These are phyloP conservation scores for Primulina tabacum DNA, from an alignment of 257 asterid genomes.

Conservation along the genomic window DNA sequence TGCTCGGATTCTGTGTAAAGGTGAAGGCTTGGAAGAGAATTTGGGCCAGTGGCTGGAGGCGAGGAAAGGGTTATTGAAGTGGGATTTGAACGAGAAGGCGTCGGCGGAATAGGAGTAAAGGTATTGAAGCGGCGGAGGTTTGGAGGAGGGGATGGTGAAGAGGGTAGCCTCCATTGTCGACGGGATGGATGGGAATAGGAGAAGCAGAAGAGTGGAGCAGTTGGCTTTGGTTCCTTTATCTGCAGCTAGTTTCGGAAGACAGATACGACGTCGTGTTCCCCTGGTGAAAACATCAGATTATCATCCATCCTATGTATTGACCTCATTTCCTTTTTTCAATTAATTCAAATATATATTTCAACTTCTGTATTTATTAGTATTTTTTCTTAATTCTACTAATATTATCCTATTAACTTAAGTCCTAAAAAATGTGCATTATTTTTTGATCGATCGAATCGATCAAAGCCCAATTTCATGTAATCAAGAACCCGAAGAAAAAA, in stretches of 20 bases:
- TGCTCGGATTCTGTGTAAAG: constrained; percentile 46
- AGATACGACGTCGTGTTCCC: background rate
- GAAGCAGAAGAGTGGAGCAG: constrained; percentile 18
- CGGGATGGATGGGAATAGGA: constrained; percentile 15
- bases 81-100: constrained; percentile 60
- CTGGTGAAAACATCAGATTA: background rate
- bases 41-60: constrained; percentile 32
- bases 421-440: no score
- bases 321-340: no score
- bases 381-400: no score
- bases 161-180: constrained; percentile 64
- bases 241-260: background rate
- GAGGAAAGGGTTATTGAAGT: constrained; percentile 51
- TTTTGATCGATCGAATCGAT: no score
- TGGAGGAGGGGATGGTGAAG: constrained; percentile 51
- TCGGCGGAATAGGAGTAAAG: background rate
- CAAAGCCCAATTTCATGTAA: no score
- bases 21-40: constrained; percentile 26
- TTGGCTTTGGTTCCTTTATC: constrained; percentile 31
- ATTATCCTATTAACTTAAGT: no score
- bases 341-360: no score
- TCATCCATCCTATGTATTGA: no score
- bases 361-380: no score
- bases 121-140: constrained; percentile 25
- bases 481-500: no score